Evolutionary conservation across 129 eudicot genomes (phyloP), one percentile per base, ranked within the genome.

Genomic region (Ambrosia trifida): DNA sequence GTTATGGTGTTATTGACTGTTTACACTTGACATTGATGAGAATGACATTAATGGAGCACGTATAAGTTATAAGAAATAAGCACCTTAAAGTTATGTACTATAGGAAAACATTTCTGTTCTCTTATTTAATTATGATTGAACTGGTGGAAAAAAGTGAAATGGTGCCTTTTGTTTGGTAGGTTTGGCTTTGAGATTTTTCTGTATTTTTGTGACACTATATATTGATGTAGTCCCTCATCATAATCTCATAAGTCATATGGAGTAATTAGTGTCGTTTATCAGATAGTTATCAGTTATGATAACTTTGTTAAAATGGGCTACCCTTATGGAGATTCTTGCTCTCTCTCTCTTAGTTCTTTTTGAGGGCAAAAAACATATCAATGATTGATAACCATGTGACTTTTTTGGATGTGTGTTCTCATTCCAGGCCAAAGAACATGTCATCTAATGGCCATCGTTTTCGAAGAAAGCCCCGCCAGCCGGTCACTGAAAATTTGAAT

Each of bases 391-490:
- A 50, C 40, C 75, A 56, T 64, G 68, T 71, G 53, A 70, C 33
- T 11, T 31, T 54, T 70, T 41, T 68, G 76, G 35, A 28, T 57
- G 52, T 65, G 24, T 66, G 41, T 68, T 79, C n/a, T 66, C 33
- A 44, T 78, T 75, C 57, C 85, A 80, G 90, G 80, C 43, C 46
- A 89, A 88, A 90, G 67, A 90, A 53, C 78, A 80, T 76, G 63
- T 65, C 83, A 44, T 65, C 90, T 24, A 24, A 24, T 24, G 96
- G 95, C 49, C 86, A 82, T 70, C 94, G 99, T 40, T 94, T 94
- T 72, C 81, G 87, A 73, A 82, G 93, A 76, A 80, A 90, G 59
- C 87, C 89, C 1, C 95, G 88, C 41, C 92, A 84, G 67, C 82
- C 87, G 5, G 79, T 83, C 53, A 86, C 94, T 70, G 86, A 87